Evolutionary conservation across 169 alveolate genomes (phyloP), one percentile per base, ranked within the genome.

Genomic region (Cyclospora cayetanensis): DNA sequence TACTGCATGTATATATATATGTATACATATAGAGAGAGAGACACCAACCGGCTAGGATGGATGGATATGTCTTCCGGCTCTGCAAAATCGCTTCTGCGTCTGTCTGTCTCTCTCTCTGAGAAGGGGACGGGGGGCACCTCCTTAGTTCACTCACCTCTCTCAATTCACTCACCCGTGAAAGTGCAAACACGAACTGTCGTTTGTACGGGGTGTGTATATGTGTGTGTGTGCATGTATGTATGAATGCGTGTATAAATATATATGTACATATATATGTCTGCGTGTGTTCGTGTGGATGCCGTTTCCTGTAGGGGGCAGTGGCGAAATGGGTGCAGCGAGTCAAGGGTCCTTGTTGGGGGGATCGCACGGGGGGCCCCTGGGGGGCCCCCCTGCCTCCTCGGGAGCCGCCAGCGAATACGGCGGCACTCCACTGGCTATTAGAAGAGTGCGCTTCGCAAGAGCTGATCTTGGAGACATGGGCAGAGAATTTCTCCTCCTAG

Each of bases 401-500:
- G 74, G 39, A 31, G 76, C 55, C 50, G 18, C 68, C 63, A 85
- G 91, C 91, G 91, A 85, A 90, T 96, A 95, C 79, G 97, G 98
- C 29, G 95, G 95, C 68, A 96, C 98, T 4, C 98, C 98, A 18
- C 85, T 92, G 70, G 96, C 96, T 35, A 74, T 96, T 18, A 92
- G 97, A 70, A 92, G 97, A 29, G 95, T 96, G 25, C 92, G 97
- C 60, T 94, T 94, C 31, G 98, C 98, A 37, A 93, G 98, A 35
- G 95, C 96, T 35, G 98, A 96, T 63, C 93, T 96, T 4, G 98
- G 98, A 37, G 98, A 96, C 80, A 95, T 96, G 94, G 98, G 98
- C 18, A 93, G 98, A 83, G 98, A 94, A 74, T 92, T 95, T 31
- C 92, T 95, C 88, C 95, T 96, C 96, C 96, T 96, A 53, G 97